phyloP scores from a whole-genome alignment of 2,329 filamentous ascomycete species.

The Alternaria consortialis region DNA sequence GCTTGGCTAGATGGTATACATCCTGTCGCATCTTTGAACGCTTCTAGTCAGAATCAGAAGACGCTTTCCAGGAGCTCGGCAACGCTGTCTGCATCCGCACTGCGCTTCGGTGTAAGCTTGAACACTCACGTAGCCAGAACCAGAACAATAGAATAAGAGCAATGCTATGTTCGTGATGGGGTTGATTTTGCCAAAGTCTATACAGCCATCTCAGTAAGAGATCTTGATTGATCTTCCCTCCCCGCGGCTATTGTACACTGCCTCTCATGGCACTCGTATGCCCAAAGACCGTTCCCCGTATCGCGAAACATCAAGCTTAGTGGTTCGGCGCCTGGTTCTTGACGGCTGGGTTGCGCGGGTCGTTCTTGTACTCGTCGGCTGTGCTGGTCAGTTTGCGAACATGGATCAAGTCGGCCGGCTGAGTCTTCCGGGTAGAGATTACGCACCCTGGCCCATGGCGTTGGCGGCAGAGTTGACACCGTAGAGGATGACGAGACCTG shows the following conservation, averaged over 20 bases:
- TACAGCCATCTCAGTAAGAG: constrained; percentile 39
- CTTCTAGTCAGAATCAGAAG: neutral
- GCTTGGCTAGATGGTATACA: neutral
- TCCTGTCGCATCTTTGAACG: neutral
- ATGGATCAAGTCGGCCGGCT: neutral
- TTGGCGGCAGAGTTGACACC: constrained; percentile 87
- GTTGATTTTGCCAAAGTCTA: constrained; percentile 41
- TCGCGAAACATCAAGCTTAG: constrained; percentile 33
- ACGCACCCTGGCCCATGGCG: constrained; percentile 80
- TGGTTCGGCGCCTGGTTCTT: constrained; percentile 47
- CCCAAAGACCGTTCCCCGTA: constrained; percentile 20
- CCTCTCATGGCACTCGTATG: constrained; percentile 32
- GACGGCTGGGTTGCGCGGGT: constrained; percentile 79
- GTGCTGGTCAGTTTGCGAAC: constrained; percentile 29
- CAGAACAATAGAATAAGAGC: neutral
- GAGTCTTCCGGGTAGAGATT: neutral
- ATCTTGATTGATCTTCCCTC: constrained; percentile 21
- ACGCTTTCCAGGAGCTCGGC: neutral
- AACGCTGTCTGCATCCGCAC: neutral
- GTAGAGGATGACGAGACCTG: constrained; percentile 87
- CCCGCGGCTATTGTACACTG: constrained; percentile 50
- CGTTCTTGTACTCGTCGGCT: constrained; percentile 98
- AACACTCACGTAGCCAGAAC: neutral
- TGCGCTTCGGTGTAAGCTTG: neutral
- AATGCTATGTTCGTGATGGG: constrained; percentile 13